Conservation (phyloP, 2,329 filamentous ascomycete genomes). For the Cryphonectria nitschkei region DNA sequence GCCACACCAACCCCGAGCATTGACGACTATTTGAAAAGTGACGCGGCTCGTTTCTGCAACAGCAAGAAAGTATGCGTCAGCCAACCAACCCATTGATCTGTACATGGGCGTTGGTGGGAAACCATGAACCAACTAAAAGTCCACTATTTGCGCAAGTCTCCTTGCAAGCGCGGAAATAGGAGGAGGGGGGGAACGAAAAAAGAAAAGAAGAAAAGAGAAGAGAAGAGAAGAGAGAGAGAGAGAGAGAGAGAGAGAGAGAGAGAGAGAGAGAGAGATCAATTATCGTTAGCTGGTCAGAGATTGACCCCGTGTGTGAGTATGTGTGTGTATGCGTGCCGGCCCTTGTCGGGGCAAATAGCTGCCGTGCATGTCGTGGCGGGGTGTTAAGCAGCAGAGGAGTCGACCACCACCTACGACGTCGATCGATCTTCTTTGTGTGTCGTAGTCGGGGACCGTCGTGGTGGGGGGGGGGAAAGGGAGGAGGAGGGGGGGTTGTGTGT, state of each 20-base stretch:
- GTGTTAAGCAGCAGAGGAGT: neutral
- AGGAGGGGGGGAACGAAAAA: no score
- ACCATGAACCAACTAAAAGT: neutral
- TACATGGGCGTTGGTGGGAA: neutral
- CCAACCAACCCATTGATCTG: neutral
- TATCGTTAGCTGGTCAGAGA: neutral
- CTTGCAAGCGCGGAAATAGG: neutral
- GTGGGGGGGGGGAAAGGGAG: neutral
- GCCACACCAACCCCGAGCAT: neutral
- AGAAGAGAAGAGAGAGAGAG: no score
- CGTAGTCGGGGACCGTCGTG: neutral
- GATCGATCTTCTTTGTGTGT: neutral
- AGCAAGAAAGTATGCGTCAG: neutral
- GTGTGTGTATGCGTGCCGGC: neutral
- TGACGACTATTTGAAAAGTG: slow-evolving; percentile 5
- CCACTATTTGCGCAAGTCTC: slow-evolving; percentile 3
- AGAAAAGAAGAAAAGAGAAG: no score
- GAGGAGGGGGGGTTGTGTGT: no score
- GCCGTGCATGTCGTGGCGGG: neutral
- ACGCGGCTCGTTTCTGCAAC: slow-evolving; percentile 11
- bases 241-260: neutral
- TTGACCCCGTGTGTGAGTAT: neutral
- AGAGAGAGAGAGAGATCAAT: neutral
- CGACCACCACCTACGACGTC: neutral
- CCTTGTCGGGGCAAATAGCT: neutral